Conservation (phyloP, 1,284 basidiomycete species). For the Uromyces viciae-fabae region DNA sequence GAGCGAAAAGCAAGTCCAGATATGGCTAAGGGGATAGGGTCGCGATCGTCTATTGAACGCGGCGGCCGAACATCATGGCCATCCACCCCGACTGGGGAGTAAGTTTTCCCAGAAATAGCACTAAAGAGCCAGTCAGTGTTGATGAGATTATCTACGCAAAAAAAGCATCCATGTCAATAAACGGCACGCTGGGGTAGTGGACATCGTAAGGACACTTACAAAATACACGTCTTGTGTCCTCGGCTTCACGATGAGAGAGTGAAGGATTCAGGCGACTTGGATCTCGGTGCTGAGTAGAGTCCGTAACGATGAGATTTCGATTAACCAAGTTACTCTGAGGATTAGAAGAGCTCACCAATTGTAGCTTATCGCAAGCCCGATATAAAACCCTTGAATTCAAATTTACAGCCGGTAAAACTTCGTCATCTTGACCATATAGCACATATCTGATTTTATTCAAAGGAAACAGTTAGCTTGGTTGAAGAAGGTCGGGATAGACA, state of each 20-base stretch:
- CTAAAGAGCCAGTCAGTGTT: conserved; percentile 45
- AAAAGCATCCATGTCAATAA: background rate
- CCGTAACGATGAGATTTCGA: background rate
- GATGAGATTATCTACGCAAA: conserved; percentile 30
- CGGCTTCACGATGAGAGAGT: conserved; percentile 26
- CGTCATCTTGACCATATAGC: conserved; percentile 38
- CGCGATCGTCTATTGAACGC: conserved; percentile 18
- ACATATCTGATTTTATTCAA: conserved; percentile 33
- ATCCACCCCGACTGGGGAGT: conserved; percentile 37
- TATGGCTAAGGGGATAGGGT: conserved; percentile 24
- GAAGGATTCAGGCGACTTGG: conserved; percentile 15
- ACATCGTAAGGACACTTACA: conserved; percentile 7
- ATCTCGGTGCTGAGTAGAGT: conserved; percentile 34
- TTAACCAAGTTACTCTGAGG: background rate
- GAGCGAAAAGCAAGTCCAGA: conserved; percentile 35
- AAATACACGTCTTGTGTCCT: conserved; percentile 38
- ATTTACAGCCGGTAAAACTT: conserved; percentile 32
- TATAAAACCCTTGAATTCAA: conserved; percentile 38
- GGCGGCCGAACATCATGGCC: conserved; percentile 38
- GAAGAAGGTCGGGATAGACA: too few relatives aligned
- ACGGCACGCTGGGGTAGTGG: background rate
- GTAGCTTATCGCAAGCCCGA: conserved; percentile 42
- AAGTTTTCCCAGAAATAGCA: conserved; percentile 41
- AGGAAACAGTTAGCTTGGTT: too few relatives aligned
- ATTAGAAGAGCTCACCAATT: conserved; percentile 20